These are phyloP conservation scores for Solanum okadae DNA, from an alignment of 257 asterid species.

Conservation along the genomic window DNA sequence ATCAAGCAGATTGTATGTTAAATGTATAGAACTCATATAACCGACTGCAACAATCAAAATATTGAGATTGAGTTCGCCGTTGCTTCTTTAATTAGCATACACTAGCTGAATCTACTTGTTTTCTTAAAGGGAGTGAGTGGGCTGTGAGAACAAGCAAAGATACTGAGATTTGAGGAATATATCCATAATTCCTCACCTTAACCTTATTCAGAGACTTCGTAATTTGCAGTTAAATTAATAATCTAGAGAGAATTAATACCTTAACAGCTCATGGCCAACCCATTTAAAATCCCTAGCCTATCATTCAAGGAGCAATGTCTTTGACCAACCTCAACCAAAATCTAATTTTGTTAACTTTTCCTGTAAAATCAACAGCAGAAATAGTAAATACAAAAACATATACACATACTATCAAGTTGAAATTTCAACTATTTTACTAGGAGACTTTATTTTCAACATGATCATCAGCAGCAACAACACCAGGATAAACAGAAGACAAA, in stretches of 20 bases:
- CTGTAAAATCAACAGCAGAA: background rate
- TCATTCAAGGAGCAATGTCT: background rate
- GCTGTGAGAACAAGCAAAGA: background rate
- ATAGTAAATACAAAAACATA: background rate
- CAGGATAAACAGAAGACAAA: background rate
- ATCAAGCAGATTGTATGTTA: background rate
- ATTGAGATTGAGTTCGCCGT: background rate
- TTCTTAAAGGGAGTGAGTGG: background rate
- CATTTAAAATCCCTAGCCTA: background rate
- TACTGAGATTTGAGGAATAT: background rate
- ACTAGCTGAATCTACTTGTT: background rate
- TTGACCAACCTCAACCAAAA: background rate
- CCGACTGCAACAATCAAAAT: background rate
- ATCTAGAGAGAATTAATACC: background rate
- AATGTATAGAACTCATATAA: background rate
- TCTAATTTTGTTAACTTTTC: background rate
- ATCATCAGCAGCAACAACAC: background rate
- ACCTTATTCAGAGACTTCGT: background rate
- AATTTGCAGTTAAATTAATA: background rate
- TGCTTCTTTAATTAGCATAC: background rate
- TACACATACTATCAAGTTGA: background rate
- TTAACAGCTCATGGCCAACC: background rate
- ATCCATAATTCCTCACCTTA: background rate
- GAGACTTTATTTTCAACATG: background rate
- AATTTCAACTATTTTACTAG: background rate